Evolutionary conservation across 129 eudicot genomes (phyloP).

Genomic region (Centaurea solstitialis): DNA sequence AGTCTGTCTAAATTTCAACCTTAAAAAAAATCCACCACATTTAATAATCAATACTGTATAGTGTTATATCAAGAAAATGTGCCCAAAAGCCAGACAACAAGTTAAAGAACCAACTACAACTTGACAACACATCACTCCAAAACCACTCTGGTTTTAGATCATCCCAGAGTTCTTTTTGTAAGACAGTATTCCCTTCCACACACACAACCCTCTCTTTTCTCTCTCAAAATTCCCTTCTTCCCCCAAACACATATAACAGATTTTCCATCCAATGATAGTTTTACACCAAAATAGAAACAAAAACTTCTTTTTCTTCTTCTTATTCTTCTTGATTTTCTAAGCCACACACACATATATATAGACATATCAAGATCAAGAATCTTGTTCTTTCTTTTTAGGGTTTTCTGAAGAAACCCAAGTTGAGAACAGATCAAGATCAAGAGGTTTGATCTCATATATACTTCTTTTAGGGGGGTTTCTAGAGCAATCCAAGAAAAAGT

Average conservation of each 20-base stretch:
- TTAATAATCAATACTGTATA: neutral
- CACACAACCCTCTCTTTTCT: neutral
- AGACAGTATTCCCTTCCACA: slow-evolving; percentile 23
- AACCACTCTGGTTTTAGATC: slow-evolving; percentile 40
- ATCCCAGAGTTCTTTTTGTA: slow-evolving; percentile 6
- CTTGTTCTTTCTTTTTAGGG: slow-evolving; percentile 32
- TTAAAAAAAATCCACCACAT: slow-evolving; percentile 6
- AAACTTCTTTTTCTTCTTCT: slow-evolving; percentile 33
- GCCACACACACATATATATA: neutral
- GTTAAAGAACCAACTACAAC: slow-evolving; percentile 33
- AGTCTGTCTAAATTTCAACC: neutral
- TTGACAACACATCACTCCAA: slow-evolving; percentile 54
- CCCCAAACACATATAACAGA: slow-evolving; percentile 29
- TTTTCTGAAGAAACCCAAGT: slow-evolving; percentile 21
- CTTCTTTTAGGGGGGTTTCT: neutral
- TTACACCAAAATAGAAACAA: slow-evolving; percentile 43
- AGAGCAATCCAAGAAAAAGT: neutral
- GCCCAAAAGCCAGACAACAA: slow-evolving; percentile 31
- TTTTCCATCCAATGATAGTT: slow-evolving; percentile 24
- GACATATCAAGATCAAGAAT: neutral
- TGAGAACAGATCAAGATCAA: slow-evolving; percentile 22
- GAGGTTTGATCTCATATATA: neutral
- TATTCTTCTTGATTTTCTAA: slow-evolving; percentile 4
- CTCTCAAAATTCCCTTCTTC: neutral
- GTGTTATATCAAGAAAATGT: slow-evolving; percentile 20